Evolutionary conservation across 441 rosid species (phyloP).

Genomic region (Erodium texanum): DNA sequence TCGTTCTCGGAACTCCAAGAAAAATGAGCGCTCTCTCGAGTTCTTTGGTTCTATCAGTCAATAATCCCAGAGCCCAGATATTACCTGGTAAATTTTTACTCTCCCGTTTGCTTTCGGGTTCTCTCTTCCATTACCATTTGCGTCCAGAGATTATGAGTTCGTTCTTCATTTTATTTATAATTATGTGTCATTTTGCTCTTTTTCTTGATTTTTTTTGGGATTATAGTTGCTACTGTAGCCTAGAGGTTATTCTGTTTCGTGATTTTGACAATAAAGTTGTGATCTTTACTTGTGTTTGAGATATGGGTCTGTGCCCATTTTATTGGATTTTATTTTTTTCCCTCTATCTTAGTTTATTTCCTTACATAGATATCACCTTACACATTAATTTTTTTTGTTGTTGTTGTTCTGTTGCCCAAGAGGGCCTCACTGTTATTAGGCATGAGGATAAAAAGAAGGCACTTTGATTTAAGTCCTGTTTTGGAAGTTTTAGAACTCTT

Average conservation of each 20-base stretch:
- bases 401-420: background rate
- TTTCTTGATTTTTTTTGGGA: background rate
- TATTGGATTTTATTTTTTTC: background rate
- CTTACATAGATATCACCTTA: background rate
- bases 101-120: background rate
- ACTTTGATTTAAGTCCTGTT: background rate
- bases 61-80: slow-evolving; percentile 21
- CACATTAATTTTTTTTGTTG: background rate
- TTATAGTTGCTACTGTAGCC: background rate
- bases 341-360: background rate
- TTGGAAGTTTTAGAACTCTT: background rate
- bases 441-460: background rate
- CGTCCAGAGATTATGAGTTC: background rate
- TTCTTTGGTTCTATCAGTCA: slow-evolving; percentile 31
- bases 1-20: background rate
- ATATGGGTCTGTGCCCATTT: background rate
- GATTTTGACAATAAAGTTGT: background rate
- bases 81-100: slow-evolving; percentile 29
- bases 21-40: slow-evolving; percentile 43
- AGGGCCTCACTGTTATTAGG: background rate
- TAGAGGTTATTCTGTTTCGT: background rate
- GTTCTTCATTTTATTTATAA: background rate
- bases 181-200: background rate
- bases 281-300: background rate
- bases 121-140: background rate